Percentiles rank a stretch among this genome's conserved stretches.
Conservation (phyloP, 2,329 filamentous ascomycete species). For the Drechslera avenae region DNA sequence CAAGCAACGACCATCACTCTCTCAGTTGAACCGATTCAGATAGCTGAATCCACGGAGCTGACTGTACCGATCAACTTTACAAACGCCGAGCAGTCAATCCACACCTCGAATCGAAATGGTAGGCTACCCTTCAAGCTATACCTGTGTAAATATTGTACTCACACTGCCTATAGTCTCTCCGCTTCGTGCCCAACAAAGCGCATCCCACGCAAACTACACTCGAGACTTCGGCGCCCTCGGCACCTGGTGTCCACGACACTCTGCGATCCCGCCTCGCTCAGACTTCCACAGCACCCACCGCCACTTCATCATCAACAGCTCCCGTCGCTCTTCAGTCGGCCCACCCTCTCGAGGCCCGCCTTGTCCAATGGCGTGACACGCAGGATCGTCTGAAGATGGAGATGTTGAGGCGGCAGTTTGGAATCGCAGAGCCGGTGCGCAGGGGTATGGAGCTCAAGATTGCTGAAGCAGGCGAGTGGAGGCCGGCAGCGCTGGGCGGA, state of each 20-base stretch:
- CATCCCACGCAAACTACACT: conserved; percentile 64
- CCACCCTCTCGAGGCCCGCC: conserved; percentile 90
- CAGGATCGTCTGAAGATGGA: conserved; percentile 90
- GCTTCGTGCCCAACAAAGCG: conserved; percentile 75
- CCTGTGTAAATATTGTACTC: neutral
- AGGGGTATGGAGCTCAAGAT: conserved; percentile 96
- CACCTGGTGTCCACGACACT: conserved; percentile 90
- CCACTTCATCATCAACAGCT: conserved; percentile 29
- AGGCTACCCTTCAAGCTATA: conserved; percentile 10
- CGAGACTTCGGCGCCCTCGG: conserved; percentile 74
- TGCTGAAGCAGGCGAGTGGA: conserved; percentile 78
- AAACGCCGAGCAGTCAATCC: neutral
- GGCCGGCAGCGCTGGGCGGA: conserved; percentile 71
- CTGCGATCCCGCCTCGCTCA: conserved; percentile 81
- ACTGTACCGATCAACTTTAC: neutral
- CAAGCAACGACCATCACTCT: neutral
- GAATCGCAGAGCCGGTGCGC: conserved; percentile 88
- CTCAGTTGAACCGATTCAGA: neutral
- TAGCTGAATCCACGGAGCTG: neutral
- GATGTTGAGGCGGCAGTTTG: conserved; percentile 82
- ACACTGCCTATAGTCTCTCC: conserved; percentile 70
- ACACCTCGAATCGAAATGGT: conserved; percentile 19
- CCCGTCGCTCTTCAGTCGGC: conserved; percentile 62
- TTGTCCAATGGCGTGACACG: conserved; percentile 86
- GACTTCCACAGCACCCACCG: conserved; percentile 44